phyloP scores from a whole-genome alignment of 345 rosid species.

The Acer yangbiense region DNA sequence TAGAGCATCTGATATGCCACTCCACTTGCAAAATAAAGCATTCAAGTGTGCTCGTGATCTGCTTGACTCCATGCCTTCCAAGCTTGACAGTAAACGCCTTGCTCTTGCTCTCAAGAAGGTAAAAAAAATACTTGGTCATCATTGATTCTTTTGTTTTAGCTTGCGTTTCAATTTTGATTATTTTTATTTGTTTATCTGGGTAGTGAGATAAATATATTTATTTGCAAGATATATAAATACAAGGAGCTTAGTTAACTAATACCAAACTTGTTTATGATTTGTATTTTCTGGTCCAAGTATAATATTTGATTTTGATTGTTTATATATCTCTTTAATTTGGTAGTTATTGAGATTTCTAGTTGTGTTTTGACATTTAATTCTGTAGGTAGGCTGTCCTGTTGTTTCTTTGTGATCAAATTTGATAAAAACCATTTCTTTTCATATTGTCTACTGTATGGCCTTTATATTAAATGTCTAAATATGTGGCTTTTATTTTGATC shows the following conservation, averaged over 20 bases:
- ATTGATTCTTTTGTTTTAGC: background rate
- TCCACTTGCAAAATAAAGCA: conserved; percentile 65
- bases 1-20: conserved; percentile 89
- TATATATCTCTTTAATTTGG: background rate
- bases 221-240: too few relatives aligned
- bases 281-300: conserved; percentile 6
- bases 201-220: background rate
- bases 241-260: background rate
- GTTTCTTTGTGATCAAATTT: conserved; percentile 1
- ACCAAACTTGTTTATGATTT: background rate
- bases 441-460: background rate
- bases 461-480: background rate
- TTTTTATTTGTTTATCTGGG: background rate
- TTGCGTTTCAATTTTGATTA: background rate
- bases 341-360: background rate
- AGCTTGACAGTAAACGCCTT: conserved; percentile 84
- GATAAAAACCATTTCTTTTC: background rate
- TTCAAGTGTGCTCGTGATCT: conserved; percentile 74
- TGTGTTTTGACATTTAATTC: background rate
- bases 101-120: conserved; percentile 97
- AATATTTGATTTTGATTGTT: background rate
- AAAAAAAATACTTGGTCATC: background rate
- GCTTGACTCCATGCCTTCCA: conserved; percentile 75
- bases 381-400: background rate
- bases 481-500: background rate